Base-by-base conservation (phyloP, 352 stramenopile species). In the Aphanomyces invadans region DNA sequence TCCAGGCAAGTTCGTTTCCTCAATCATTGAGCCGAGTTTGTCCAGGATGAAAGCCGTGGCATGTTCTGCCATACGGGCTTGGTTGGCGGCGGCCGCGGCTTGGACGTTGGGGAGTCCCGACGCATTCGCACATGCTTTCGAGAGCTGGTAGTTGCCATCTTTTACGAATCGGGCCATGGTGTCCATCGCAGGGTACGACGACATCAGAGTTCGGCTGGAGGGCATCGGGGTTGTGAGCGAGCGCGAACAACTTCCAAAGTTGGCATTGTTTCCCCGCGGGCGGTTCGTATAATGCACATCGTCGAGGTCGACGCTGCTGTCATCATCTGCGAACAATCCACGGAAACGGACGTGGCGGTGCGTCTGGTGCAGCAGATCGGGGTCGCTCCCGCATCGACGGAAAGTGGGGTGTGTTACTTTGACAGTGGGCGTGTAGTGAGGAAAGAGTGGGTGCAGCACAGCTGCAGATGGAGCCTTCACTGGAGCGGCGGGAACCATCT, bases 1-100 rank as follows among this genome's bases (percentile, higher is more conserved):
- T 62, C 90, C 86, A 19, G 76, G 72, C 10, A 92, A 61, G 23
- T 77, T 72, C n/a, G 81, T 79, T 10, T 90, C 53, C 33, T 71
- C 73, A 3, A 73, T 67, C 36, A 80, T 81, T 21, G 62, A 73
- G 23, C 90, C 80, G 21, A 92, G 69, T 42, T 89, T 57, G 56
- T 83, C 74, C 25, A 90, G 88, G 28, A 92, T 88, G 12, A 77
- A 57, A 7, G 49, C 17, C 29, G 49, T 71, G n/a, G 77, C 76
- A 65, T 92, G 73, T 32, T 77, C 73, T n/a, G 71, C 71, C 84
- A 95, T 95, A 3, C 7, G 21, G 10, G 49, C 29, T 2, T 28
- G 38, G 23, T 52, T 65, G 7, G 21, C 31, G 2, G 19, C 42
- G 19, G 26, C 23, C 9, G 60, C 60, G n/a, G 48, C 44, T 17